Conservation (phyloP, 164 flowering plant species). For the Kingdonia uniflora region DNA sequence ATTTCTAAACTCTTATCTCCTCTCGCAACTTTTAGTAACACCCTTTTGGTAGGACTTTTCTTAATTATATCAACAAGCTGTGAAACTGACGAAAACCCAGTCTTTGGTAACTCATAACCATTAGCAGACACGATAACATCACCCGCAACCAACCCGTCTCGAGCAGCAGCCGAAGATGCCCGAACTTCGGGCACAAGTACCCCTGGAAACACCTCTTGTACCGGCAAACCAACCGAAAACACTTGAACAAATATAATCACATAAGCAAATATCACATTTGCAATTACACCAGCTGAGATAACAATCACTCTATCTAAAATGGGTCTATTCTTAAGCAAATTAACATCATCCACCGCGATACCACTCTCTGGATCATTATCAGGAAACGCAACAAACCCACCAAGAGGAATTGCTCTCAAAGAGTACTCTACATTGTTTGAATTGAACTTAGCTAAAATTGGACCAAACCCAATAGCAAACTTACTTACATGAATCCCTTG, state of each 20-base stretch:
- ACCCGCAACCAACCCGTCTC: constrained; percentile 78
- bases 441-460: constrained; percentile 86
- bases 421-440: constrained; percentile 89
- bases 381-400: constrained; percentile 95
- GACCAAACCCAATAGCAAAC: constrained; percentile 96
- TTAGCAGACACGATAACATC: constrained; percentile 69
- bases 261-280: constrained; percentile 81
- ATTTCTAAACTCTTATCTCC: constrained; percentile 42
- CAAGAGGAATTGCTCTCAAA: constrained; percentile 89
- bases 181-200: constrained; percentile 87
- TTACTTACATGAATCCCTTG: constrained; percentile 98
- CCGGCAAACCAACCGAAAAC: constrained; percentile 75
- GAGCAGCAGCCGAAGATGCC: constrained; percentile 70
- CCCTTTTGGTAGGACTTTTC: constrained; percentile 51
- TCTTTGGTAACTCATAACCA: constrained; percentile 44
- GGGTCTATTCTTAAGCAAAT: constrained; percentile 84
- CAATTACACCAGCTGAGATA: constrained; percentile 88
- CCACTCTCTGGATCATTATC: constrained; percentile 97
- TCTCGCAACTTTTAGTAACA: constrained; percentile 58
- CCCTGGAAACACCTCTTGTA: constrained; percentile 85
- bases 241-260: constrained; percentile 72
- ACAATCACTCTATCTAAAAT: constrained; percentile 72
- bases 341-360: constrained; percentile 78
- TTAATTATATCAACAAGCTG: constrained; percentile 78
- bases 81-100: constrained; percentile 44